Conservation (phyloP, 495 filamentous ascomycete species). For the Neurospora sp. region DNA sequence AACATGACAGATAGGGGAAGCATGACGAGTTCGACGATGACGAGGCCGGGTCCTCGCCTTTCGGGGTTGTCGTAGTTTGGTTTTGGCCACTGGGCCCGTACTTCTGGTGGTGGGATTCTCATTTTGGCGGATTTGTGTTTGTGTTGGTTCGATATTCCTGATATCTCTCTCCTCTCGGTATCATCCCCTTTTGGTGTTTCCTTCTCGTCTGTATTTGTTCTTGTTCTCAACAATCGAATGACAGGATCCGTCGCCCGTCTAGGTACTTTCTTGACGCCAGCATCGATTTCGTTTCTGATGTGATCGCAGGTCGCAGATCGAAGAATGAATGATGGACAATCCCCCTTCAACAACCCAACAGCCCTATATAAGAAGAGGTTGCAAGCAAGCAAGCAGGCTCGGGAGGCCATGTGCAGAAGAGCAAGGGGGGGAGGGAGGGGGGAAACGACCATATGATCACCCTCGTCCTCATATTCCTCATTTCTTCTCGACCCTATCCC, state of each 20-base stretch:
- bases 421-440: no score
- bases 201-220: neutral
- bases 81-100: conserved; percentile 41
- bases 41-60: conserved; percentile 32
- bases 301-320: neutral
- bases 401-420: no score
- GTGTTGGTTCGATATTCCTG: neutral
- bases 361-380: no score
- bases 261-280: neutral
- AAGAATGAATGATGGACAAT: no score
- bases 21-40: conserved; percentile 16
- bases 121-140: conserved; percentile 16
- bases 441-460: no score
- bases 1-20: conserved; percentile 11
- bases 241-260: neutral
- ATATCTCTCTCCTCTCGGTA: neutral
- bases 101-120: conserved; percentile 35
- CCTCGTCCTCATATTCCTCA: no score
- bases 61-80: conserved; percentile 46
- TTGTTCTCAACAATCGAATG: neutral
- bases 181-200: neutral
- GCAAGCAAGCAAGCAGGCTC: no score
- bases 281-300: neutral
- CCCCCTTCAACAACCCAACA: no score
- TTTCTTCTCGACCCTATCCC: no score